phyloP scores from a whole-genome alignment of 345 rosid species.

The Carallia pectinifolia region DNA sequence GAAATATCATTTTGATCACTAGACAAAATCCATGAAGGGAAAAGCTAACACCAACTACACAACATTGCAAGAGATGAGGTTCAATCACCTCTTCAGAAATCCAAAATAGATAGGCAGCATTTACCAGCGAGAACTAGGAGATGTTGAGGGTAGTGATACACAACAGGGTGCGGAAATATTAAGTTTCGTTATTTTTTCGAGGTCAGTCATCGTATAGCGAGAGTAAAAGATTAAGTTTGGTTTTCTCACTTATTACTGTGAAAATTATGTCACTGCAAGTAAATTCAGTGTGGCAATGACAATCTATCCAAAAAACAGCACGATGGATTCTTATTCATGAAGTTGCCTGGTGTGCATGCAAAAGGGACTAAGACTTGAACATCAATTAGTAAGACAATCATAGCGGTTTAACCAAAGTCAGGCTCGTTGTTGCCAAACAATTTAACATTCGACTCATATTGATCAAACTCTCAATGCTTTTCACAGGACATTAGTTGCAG shows the following conservation, averaged over 20 bases:
- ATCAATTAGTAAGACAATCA: no score
- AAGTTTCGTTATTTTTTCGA: not conserved
- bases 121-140: conserved; percentile 29
- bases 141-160: not conserved
- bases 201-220: not conserved
- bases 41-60: not conserved
- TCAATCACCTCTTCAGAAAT: conserved; percentile 4
- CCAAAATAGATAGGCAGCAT: conserved; percentile 15
- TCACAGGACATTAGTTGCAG: not conserved
- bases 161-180: not conserved
- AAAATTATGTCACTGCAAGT: not conserved
- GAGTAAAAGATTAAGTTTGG: not conserved
- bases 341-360: not conserved
- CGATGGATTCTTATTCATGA: not conserved
- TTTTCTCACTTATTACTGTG: not conserved
- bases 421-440: no score
- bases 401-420: no score
- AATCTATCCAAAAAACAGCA: not conserved
- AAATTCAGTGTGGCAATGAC: not conserved
- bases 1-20: not conserved
- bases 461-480: not conserved
- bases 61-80: conserved; percentile 1
- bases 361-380: not conserved
- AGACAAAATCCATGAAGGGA: not conserved
- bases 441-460: no score